Evolutionary conservation across 164 flowering plant genomes (phyloP).

Genomic region (Amborella trichopoda): DNA sequence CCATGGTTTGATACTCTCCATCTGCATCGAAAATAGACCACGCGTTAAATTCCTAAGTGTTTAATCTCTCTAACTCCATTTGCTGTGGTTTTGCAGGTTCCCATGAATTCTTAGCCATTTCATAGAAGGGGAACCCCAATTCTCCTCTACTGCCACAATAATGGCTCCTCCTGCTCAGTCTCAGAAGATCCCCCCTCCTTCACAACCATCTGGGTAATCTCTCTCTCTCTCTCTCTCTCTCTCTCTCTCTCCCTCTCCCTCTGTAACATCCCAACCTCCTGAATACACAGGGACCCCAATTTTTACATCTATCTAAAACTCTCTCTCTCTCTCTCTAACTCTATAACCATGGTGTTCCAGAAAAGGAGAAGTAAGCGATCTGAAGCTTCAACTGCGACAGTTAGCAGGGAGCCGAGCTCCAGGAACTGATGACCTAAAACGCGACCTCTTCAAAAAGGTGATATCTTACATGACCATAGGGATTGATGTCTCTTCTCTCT

Average conservation of each 20-base stretch:
- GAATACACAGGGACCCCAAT: too few relatives aligned
- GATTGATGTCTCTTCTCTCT: conserved; percentile 88
- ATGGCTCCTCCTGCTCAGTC: conserved; percentile 27
- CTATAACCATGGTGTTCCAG: conserved; percentile 21
- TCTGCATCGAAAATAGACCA: too few relatives aligned
- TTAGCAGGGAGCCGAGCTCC: conserved; percentile 93
- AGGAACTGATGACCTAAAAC: conserved; percentile 78
- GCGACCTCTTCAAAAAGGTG: conserved; percentile 94
- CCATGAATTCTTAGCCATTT: too few relatives aligned
- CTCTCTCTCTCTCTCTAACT: neutral
- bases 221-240: neutral
- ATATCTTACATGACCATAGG: conserved; percentile 96
- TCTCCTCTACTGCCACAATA: too few relatives aligned
- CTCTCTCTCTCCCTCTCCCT: too few relatives aligned
- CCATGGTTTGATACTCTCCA: too few relatives aligned
- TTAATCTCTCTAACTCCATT: too few relatives aligned
- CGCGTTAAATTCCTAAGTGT: too few relatives aligned
- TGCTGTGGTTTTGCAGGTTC: too few relatives aligned
- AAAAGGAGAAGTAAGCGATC: conserved; percentile 90
- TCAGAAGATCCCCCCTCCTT: conserved; percentile 51
- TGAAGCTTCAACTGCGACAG: conserved; percentile 80
- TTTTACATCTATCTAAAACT: too few relatives aligned
- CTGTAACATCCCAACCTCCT: too few relatives aligned
- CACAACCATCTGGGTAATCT: conserved; percentile 88
- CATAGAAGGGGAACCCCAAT: too few relatives aligned